Conservation (phyloP, 305 asterid species). For the Fraxinus nigra region DNA sequence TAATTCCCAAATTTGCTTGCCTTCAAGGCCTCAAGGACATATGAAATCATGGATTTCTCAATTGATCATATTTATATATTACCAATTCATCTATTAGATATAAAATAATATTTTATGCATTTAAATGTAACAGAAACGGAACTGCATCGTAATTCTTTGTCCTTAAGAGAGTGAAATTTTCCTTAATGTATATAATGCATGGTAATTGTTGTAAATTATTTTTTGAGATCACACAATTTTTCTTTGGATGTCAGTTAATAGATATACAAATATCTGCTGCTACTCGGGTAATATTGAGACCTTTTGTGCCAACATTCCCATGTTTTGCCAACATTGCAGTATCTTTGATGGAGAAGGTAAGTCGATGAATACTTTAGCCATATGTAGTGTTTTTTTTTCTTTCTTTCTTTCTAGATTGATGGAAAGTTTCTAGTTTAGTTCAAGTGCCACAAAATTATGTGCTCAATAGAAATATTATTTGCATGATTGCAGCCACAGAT, state of each 20-base stretch:
- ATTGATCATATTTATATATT: neutral
- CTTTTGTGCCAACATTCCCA: slow-evolving; percentile 73
- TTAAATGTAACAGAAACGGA: neutral
- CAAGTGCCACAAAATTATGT: neutral
- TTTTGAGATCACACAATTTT: slow-evolving; percentile 28
- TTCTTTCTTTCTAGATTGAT: neutral
- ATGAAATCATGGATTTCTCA: neutral
- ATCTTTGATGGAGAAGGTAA: slow-evolving; percentile 73
- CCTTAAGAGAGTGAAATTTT: neutral
- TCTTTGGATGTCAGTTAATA: slow-evolving; percentile 50
- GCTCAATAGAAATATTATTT: neutral
- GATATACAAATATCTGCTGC: slow-evolving; percentile 73
- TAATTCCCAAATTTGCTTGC: neutral
- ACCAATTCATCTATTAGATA: neutral
- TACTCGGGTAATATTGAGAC: slow-evolving; percentile 50
- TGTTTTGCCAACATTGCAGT: slow-evolving; percentile 61
- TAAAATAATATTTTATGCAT: neutral
- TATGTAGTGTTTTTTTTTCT: neutral
- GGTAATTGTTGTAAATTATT: neutral
- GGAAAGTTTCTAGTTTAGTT: neutral
- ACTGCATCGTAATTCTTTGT: neutral
- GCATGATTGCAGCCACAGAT: slow-evolving; percentile 68
- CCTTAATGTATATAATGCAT: neutral
- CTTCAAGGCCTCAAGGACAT: neutral
- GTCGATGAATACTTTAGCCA: neutral